phyloP scores from a whole-genome alignment of 2,329 filamentous ascomycete species.

The Alternaria conjuncta region DNA sequence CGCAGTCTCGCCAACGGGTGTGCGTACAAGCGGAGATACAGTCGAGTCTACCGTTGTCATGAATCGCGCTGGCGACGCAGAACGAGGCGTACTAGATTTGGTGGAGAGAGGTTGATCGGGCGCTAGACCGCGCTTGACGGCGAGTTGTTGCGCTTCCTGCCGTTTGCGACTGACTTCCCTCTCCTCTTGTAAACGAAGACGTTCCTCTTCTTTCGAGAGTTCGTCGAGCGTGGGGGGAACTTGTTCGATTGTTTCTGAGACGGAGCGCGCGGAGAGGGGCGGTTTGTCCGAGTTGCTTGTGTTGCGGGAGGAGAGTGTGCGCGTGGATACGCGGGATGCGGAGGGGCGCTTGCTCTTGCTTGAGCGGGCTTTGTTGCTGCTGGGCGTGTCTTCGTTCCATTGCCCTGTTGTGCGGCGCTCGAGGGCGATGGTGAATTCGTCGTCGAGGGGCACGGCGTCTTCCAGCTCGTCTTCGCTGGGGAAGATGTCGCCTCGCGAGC shows the following conservation, averaged over 20 bases:
- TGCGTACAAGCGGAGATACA: slow-evolving; percentile 24
- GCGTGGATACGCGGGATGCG: slow-evolving; percentile 56
- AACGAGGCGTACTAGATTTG: slow-evolving; percentile 14
- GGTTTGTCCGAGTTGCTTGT: slow-evolving; percentile 39
- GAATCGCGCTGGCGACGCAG: slow-evolving; percentile 19
- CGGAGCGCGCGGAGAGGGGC: slow-evolving; percentile 29
- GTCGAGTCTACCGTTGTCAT: slow-evolving; percentile 17
- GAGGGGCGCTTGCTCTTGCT: slow-evolving; percentile 52
- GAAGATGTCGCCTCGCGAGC: slow-evolving; percentile 88
- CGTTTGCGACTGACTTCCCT: slow-evolving; percentile 60
- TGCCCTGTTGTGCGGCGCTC: slow-evolving; percentile 69
- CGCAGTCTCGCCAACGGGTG: slow-evolving; percentile 22
- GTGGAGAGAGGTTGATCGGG: slow-evolving; percentile 21
- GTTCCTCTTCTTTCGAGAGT: slow-evolving; percentile 64
- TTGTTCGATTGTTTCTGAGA: slow-evolving; percentile 35
- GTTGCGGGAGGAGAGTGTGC: slow-evolving; percentile 55
- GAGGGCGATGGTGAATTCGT: slow-evolving; percentile 87
- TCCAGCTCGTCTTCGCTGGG: slow-evolving; percentile 86
- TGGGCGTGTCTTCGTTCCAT: slow-evolving; percentile 72
- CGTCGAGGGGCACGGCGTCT: slow-evolving; percentile 89
- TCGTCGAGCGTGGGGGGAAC: slow-evolving; percentile 61
- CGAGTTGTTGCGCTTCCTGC: slow-evolving; percentile 62
- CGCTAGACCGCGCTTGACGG: slow-evolving; percentile 60
- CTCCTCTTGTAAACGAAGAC: slow-evolving; percentile 62
- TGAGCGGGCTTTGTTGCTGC: slow-evolving; percentile 65